Percentiles rank a stretch among this genome's conserved stretches.
phyloP scores from a whole-genome alignment of 1,139 yeast genomes.

The Debaryomyces udenii region DNA sequence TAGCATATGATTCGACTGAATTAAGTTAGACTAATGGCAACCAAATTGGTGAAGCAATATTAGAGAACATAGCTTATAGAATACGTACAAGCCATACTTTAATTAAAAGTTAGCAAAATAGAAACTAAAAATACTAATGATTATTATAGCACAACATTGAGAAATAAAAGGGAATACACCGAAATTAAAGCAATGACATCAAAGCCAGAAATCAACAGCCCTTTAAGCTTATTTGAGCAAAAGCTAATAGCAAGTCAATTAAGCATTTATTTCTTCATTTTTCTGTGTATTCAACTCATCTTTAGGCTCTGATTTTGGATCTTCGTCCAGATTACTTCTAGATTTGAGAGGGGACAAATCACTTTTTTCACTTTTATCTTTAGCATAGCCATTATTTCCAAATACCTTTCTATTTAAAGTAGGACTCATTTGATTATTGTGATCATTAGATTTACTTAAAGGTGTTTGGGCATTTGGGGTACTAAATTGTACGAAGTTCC shows the following conservation, averaged over 20 bases:
- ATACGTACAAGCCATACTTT: background rate
- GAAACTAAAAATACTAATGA: background rate
- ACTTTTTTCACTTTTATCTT: slow-evolving; percentile 15
- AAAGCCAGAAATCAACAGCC: too few species aligned
- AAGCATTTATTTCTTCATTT: slow-evolving; percentile 15
- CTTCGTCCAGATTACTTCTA: slow-evolving; percentile 12
- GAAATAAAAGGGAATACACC: background rate
- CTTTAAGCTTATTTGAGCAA: too few species aligned
- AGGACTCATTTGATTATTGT: slow-evolving; percentile 43
- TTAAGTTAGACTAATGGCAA: too few species aligned
- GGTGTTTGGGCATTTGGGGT: slow-evolving; percentile 63
- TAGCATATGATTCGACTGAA: slow-evolving; percentile 14
- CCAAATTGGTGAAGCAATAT: too few species aligned
- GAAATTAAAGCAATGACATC: too few species aligned
- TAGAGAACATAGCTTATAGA: too few species aligned
- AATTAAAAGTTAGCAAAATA: background rate
- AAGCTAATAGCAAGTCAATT: background rate
- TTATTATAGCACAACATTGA: slow-evolving; percentile 3
- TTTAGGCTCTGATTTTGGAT: slow-evolving; percentile 7
- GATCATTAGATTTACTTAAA: slow-evolving; percentile 41
- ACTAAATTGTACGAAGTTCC: slow-evolving; percentile 79
- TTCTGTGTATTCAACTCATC: slow-evolving; percentile 6
- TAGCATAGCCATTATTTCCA: slow-evolving; percentile 8
- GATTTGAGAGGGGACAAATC: slow-evolving; percentile 23
- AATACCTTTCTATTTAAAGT: slow-evolving; percentile 36